Evolutionary conservation across 2,329 filamentous ascomycete genomes (phyloP).

Genomic region (Aotearoamyces nothofagi): DNA sequence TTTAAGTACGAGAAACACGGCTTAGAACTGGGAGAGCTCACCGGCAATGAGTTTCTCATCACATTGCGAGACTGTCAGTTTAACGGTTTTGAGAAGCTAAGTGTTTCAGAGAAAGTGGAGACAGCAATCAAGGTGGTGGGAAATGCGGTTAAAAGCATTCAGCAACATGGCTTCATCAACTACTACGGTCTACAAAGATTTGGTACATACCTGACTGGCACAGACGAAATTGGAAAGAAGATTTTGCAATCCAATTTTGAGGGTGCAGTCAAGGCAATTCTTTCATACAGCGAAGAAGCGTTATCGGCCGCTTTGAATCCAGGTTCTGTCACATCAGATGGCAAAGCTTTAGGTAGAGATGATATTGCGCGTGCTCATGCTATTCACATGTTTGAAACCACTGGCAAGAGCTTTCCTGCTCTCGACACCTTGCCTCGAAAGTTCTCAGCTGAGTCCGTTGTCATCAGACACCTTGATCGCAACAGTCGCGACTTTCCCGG

Average conservation of each 20-base stretch:
- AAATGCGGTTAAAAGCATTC: conserved; percentile 49
- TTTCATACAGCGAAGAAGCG: conserved; percentile 54
- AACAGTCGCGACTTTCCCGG: conserved; percentile 54
- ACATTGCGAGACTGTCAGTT: conserved; percentile 76
- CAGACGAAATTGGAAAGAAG: conserved; percentile 69
- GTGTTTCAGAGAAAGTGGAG: conserved; percentile 31
- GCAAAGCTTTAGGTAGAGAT: conserved; percentile 47
- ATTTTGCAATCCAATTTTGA: conserved; percentile 73
- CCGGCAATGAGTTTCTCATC: conserved; percentile 86
- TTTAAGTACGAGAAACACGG: conserved; percentile 61
- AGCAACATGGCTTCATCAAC: conserved; percentile 76
- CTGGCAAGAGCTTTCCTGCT: conserved; percentile 41
- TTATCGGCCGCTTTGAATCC: conserved; percentile 37
- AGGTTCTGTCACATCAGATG: conserved; percentile 21
- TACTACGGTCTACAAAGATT: conserved; percentile 98
- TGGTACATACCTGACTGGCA: conserved; percentile 74
- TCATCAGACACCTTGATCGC: conserved; percentile 60
- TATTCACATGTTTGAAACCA: conserved; percentile 57
- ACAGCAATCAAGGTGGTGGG: conserved; percentile 33
- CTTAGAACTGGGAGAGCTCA: conserved; percentile 69
- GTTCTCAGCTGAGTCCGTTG: conserved; percentile 63
- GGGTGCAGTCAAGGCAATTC: conserved; percentile 62
- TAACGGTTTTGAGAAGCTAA: conserved; percentile 22
- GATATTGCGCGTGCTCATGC: conserved; percentile 67
- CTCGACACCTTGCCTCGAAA: conserved; percentile 58